phyloP scores from a whole-genome alignment of 1,284 basidiomycete species.

The Cryptococcus sp. region DNA sequence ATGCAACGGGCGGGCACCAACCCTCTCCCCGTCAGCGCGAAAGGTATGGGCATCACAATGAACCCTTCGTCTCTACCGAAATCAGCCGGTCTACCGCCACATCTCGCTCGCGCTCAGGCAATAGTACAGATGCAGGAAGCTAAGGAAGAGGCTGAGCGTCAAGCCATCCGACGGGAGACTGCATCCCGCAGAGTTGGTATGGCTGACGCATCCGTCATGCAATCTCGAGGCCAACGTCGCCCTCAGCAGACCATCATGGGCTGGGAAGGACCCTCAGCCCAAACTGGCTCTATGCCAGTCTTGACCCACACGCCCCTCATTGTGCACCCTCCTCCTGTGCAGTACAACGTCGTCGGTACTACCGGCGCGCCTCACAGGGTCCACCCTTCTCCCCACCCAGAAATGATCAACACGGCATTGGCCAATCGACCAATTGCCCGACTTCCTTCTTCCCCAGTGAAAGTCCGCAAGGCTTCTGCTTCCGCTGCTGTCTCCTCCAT shows the following conservation, averaged over 20 bases:
- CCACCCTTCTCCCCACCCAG: constrained; percentile 39
- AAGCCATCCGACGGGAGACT: constrained; percentile 20
- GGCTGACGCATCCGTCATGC: constrained; percentile 35
- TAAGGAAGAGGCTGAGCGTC: constrained; percentile 26
- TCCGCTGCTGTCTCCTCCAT: neutral
- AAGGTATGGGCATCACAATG: constrained; percentile 10
- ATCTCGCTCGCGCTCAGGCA: constrained; percentile 33
- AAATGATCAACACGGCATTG: neutral
- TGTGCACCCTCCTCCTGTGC: constrained; percentile 34
- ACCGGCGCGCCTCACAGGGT: constrained; percentile 27
- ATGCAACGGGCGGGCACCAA: constrained; percentile 38
- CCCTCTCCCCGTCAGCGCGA: constrained; percentile 27
- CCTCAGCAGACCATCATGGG: constrained; percentile 26
- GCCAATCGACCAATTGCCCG: constrained; percentile 32
- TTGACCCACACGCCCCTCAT: constrained; percentile 31
- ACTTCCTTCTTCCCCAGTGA: constrained; percentile 26
- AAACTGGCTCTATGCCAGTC: constrained; percentile 18
- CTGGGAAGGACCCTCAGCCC: constrained; percentile 34
- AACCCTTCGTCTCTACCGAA: constrained; percentile 7
- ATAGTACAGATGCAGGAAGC: constrained; percentile 34
- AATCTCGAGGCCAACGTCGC: constrained; percentile 10
- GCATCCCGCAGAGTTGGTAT: constrained; percentile 27
- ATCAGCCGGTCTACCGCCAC: constrained; percentile 20
- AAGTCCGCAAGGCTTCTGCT: constrained; percentile 19
- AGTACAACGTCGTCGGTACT: constrained; percentile 10